phyloP scores from a whole-genome alignment of 371 early-diverging fungal genomes.

The Fennellomyces sp. region DNA sequence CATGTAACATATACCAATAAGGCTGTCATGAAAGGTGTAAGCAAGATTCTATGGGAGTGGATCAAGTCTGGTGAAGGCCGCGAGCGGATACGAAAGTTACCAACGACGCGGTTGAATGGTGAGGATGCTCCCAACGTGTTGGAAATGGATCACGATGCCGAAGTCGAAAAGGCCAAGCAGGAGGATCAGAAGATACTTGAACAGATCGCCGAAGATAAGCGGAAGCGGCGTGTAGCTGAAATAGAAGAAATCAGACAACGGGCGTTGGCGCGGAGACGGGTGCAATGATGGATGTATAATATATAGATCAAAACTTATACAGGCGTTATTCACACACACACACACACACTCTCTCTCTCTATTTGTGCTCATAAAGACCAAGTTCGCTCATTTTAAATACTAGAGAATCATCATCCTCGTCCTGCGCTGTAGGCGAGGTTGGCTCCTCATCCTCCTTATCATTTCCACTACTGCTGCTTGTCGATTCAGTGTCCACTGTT shows the following conservation, averaged over 20 bases:
- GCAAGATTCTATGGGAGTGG: slow-evolving; percentile 62
- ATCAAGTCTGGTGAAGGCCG: slow-evolving; percentile 43
- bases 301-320: neutral
- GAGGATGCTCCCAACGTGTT: slow-evolving; percentile 37
- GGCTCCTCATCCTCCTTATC: neutral
- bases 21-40: slow-evolving; percentile 70
- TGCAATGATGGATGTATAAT: neutral
- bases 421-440: neutral
- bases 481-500: neutral
- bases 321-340: too few species aligned
- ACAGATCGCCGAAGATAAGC: slow-evolving; percentile 1
- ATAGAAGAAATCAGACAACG: slow-evolving; percentile 56
- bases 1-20: slow-evolving; percentile 67
- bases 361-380: slow-evolving; percentile 10
- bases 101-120: slow-evolving; percentile 40
- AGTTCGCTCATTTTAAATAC: slow-evolving; percentile 52
- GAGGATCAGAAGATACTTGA: slow-evolving; percentile 7
- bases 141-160: slow-evolving; percentile 29
- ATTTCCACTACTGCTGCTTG: neutral
- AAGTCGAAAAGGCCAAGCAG: slow-evolving; percentile 14
- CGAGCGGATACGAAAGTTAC: slow-evolving; percentile 34
- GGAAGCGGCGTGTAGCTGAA: slow-evolving; percentile 43
- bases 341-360: neutral
- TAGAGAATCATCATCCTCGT: slow-evolving; percentile 50
- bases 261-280: slow-evolving; percentile 50